Base-by-base conservation (phyloP, 257 asterid species). In the Perilla frutescens region DNA sequence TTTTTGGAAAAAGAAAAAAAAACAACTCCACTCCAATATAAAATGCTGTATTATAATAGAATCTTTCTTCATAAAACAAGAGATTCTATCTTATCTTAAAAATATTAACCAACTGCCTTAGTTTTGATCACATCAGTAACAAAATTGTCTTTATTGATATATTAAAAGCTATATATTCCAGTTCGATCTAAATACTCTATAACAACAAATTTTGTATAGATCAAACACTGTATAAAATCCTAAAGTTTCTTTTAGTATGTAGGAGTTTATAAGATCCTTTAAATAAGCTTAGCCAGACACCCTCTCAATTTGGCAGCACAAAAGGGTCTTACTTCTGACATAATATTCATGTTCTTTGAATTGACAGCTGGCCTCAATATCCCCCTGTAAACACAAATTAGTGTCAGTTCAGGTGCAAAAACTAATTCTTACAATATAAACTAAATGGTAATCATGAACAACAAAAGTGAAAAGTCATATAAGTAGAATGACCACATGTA, bases 311-410 rank as follows among this genome's bases (percentile, higher is more conserved):
- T 55, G 64, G 70, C 47, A 73, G 71, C 75, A 74, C 13, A 34
- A 44, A 76, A 66, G 57, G 57, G 39, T 75, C 97, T 87, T 83
- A 95, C 99, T 73, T 87, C 85, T 36, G 76, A 77, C 96, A 92
- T 91, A 47, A 70, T 49, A 29, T 81, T 75, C 86, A 85, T 62
- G 83, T 77, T 82, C 94, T 95, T 95, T 85, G 62, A 59, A 85
- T 83, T 92, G 88, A 77, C 80, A 13, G 85, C 92, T 32, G 98
- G 98, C 73, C 96, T 87, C 82, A 95, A 81, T 66, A 95, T 87
- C 79, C 99, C 98, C 56, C 99, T 95, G 89, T 51, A 81, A 76
- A 66, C 51, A 70, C 45, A 74, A 82, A 47, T 58, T 56, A 74
- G 65, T 73, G 44, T 80, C 75, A 79, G 77, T 58, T 71, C 73